A percentile compares a stretch with the other conserved stretches of the same genome.
phyloP scores from a whole-genome alignment of 305 asterid species.

The Fraxinus albicans region DNA sequence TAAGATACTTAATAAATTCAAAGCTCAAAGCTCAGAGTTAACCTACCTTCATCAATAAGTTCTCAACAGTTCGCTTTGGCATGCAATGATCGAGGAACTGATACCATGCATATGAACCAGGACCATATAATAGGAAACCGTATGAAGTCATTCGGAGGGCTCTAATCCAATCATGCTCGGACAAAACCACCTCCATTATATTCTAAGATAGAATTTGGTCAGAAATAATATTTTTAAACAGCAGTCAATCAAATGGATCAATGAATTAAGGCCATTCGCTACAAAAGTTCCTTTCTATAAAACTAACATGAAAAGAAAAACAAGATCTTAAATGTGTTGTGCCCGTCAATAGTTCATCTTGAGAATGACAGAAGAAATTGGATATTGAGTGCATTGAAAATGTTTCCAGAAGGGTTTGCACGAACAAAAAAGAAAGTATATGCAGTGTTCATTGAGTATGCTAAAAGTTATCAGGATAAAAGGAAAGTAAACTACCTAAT shows the following conservation, averaged over 20 bases:
- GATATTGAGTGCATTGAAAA: neutral
- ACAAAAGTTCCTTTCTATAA: neutral
- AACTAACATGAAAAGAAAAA: neutral
- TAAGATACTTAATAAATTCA: neutral
- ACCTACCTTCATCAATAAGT: slow-evolving; percentile 59
- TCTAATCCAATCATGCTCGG: slow-evolving; percentile 78
- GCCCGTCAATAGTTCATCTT: neutral
- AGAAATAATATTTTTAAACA: neutral
- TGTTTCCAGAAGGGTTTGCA: neutral
- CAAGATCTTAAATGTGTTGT: neutral
- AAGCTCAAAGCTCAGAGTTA: neutral
- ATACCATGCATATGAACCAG: slow-evolving; percentile 94
- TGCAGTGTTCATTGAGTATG: neutral
- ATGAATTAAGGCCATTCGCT: neutral
- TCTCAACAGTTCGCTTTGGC: slow-evolving; percentile 70
- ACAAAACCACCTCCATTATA: slow-evolving; percentile 37
- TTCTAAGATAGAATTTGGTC: slow-evolving; percentile 44
- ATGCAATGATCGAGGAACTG: slow-evolving; percentile 67
- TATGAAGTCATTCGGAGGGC: slow-evolving; percentile 85
- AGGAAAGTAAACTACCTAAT: neutral
- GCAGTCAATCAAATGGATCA: slow-evolving; percentile 3
- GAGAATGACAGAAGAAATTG: neutral
- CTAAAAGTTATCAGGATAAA: neutral
- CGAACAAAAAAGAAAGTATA: neutral
- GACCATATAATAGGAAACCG: slow-evolving; percentile 84